Base-by-base conservation (phyloP, 2,329 filamentous ascomycete species). In the Lasiodiplodia sp. region DNA sequence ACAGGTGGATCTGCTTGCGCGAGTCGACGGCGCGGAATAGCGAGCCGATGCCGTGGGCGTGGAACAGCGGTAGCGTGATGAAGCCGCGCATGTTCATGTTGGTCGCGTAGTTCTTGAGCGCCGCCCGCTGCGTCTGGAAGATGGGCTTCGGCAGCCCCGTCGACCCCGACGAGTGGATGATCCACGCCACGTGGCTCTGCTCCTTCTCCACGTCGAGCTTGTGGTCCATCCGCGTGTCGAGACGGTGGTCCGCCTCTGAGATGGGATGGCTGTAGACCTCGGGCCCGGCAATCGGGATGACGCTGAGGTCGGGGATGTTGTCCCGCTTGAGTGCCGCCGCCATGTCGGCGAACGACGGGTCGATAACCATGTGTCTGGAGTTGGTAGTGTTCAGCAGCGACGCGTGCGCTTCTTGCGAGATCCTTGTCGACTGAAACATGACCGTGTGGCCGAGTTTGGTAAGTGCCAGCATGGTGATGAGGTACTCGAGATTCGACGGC, bases 131-230 rank as follows among this genome's bases (percentile, higher is more conserved):
- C 0, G 84, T 86, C 60, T 88, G 84, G 69, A 83, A 87, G 56
- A 91, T 89, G 0, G 88, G 87, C 70, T 90, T 90, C 0, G 88
- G 88, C 0, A 90, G 79, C 0, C 88, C 88, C 0, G 89, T 89
- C 0, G 86, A 88, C 8, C 88, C 88, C 23, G 80, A 82, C 2
- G 83, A 84, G 71, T 86, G 83, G 23, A 86, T 80, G 60, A 83
- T 84, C 79, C 77, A 81, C 2, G 75, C 78, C 68, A 80, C 75
- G 71, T 73, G 10, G 65, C 34, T 8, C 73, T 71, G 11, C 67
- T 68, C 52, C 6, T 80, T 76, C 28, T 71, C 74, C 52, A 77
- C 74, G 66, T 78, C 77, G 2, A 70, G 68, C 1, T 57, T 60
- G 2, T 72, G 68, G 25, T 79, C 74, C 16, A 79, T 71, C 69